A percentile compares a stretch with the other conserved stretches of the same genome.
Evolutionary conservation across 148 eudicot species (phyloP).

Genomic region (Rhododendron vialii): DNA sequence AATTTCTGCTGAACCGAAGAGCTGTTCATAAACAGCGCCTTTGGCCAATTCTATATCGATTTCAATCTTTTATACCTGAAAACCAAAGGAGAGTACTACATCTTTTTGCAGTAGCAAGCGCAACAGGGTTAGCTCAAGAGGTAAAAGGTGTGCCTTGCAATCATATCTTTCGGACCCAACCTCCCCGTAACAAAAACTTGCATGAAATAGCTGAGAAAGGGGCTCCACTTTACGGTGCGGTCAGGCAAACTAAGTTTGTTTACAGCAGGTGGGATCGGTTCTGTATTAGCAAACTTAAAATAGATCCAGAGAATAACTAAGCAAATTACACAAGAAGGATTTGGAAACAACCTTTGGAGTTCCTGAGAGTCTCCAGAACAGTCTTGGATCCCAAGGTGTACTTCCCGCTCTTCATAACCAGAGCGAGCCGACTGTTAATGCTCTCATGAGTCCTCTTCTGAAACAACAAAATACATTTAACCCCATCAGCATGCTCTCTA

Average conservation of each 20-base stretch:
- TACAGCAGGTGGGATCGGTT: neutral
- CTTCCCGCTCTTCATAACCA: constrained; percentile 67
- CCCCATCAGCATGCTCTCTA: neutral
- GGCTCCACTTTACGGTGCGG: neutral
- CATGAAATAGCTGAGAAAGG: neutral
- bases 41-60: too few relatives aligned
- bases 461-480: neutral
- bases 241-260: neutral
- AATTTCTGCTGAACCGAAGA: neutral
- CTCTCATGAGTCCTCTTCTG: constrained; percentile 74
- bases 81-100: neutral
- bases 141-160: neutral
- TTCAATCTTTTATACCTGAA: neutral
- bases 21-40: neutral
- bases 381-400: constrained; percentile 58
- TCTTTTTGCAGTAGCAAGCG: neutral
- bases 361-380: constrained; percentile 49
- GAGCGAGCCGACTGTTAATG: constrained; percentile 56
- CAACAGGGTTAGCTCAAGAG: neutral
- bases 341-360: constrained; percentile 37
- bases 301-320: neutral
- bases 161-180: neutral
- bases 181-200: neutral
- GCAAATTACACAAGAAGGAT: neutral
- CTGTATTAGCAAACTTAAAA: neutral